phyloP scores from a whole-genome alignment of 805 yeast species.

The Barnettozyma populi region DNA sequence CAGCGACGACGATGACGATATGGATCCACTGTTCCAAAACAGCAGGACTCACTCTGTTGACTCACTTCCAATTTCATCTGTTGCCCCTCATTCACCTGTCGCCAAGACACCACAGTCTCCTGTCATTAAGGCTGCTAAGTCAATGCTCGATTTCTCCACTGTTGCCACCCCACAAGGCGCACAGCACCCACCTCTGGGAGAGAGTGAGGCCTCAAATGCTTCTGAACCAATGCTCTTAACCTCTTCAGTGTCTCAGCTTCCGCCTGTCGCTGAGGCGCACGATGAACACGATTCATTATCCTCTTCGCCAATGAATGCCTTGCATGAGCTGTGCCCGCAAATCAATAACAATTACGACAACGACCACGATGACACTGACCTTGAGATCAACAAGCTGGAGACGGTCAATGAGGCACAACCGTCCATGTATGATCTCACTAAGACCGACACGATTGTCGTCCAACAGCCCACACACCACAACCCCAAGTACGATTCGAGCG shows the following conservation, averaged over 20 bases:
- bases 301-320: neutral
- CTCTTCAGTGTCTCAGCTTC: conserved; percentile 3
- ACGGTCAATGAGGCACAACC: neutral
- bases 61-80: conserved; percentile 4
- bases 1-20: conserved; percentile 34
- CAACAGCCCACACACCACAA: neutral
- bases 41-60: conserved; percentile 5
- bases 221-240: conserved; percentile 5
- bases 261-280: conserved; percentile 15
- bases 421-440: neutral
- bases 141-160: conserved; percentile 22
- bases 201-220: neutral
- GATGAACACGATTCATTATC: conserved; percentile 9
- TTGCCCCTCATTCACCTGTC: conserved; percentile 1
- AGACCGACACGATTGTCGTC: neutral
- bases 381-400: neutral
- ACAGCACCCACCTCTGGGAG: neutral
- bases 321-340: neutral
- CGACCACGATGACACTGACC: neutral
- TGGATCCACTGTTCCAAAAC: conserved; percentile 1
- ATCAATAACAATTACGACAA: neutral
- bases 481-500: neutral
- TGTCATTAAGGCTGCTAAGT: conserved; percentile 12
- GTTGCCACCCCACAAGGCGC: neutral
- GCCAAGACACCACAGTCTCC: neutral